Percentiles rank a stretch among this genome's conserved stretches.
These are phyloP conservation scores for Oryza coarctata DNA, from an alignment of 176 grass and related monocot genomes.

Conservation along the genomic window DNA sequence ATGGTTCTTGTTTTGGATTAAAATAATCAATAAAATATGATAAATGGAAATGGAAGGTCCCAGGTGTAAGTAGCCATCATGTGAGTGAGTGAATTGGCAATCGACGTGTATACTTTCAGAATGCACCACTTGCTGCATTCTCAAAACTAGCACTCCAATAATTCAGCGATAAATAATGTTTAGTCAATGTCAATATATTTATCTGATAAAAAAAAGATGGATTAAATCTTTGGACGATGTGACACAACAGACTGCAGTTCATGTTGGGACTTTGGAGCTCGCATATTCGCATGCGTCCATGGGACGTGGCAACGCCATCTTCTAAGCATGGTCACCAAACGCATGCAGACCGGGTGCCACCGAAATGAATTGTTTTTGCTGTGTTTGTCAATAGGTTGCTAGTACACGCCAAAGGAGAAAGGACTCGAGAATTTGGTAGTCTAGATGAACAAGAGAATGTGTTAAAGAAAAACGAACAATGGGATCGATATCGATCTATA, in stretches of 20 bases:
- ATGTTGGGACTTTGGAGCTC: not conserved
- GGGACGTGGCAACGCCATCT: not conserved
- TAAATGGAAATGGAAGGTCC: not conserved
- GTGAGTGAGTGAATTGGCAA: not conserved
- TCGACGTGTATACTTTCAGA: not conserved
- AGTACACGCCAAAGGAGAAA: not conserved
- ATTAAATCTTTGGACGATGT: not conserved
- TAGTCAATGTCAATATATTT: not conserved
- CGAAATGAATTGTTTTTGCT: no score
- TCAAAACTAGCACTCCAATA: not conserved
- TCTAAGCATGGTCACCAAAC: not conserved
- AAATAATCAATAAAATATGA: not conserved
- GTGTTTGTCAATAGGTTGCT: not conserved
- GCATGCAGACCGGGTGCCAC: no score
- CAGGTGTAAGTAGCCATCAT: not conserved
- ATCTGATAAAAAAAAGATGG: not conserved
- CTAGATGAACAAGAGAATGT: no score
- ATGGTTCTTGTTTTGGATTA: no score
- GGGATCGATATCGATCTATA: no score
- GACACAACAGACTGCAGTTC: not conserved
- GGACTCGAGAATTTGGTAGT: no score
- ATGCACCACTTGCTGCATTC: not conserved
- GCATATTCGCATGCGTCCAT: no score
- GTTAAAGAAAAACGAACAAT: no score
- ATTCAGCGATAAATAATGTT: not conserved